Conservation (phyloP, 2,329 filamentous ascomycete species). For the Microcyclosporella mali region DNA sequence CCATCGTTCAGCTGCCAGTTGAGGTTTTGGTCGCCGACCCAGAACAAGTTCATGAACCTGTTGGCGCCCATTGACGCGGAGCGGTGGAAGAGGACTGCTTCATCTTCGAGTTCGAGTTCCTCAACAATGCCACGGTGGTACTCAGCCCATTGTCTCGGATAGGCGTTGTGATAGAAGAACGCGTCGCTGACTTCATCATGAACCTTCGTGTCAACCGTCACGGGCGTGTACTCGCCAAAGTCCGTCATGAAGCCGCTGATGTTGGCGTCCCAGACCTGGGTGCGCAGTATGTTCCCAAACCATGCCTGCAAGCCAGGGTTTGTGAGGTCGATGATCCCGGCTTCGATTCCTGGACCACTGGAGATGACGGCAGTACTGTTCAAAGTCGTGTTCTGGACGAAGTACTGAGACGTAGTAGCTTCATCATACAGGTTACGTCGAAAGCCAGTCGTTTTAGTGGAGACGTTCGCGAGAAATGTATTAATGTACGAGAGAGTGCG, state of each 20-base stretch:
- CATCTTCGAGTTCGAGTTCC: conserved; percentile 25
- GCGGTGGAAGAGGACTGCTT: conserved; percentile 33
- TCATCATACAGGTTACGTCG: conserved; percentile 31
- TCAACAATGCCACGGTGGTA: conserved; percentile 30
- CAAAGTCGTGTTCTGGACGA: conserved; percentile 33
- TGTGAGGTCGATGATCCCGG: conserved; percentile 34
- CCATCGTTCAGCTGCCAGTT: conserved; percentile 33
- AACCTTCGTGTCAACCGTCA: conserved; percentile 27
- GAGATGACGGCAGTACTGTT: conserved; percentile 32
- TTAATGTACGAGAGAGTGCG: conserved; percentile 33
- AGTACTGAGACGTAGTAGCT: conserved; percentile 27
- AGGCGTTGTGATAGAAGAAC: conserved; percentile 33
- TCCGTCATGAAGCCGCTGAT: conserved; percentile 35
- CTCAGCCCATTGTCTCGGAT: conserved; percentile 31
- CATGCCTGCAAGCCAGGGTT: conserved; percentile 29
- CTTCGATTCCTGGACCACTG: conserved; percentile 33
- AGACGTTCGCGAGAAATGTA: conserved; percentile 33
- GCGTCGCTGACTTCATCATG: conserved; percentile 27
- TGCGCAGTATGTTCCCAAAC: conserved; percentile 31
- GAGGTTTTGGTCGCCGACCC: conserved; percentile 35
- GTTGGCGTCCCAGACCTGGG: conserved; percentile 33
- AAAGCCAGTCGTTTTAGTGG: conserved; percentile 30
- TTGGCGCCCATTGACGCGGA: conserved; percentile 31
- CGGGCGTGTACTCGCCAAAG: conserved; percentile 34
- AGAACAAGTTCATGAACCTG: conserved; percentile 35